Percentiles rank a stretch among this genome's conserved stretches.
phyloP scores from a whole-genome alignment of 805 yeast species.

The Metschnikowia rubicola region DNA sequence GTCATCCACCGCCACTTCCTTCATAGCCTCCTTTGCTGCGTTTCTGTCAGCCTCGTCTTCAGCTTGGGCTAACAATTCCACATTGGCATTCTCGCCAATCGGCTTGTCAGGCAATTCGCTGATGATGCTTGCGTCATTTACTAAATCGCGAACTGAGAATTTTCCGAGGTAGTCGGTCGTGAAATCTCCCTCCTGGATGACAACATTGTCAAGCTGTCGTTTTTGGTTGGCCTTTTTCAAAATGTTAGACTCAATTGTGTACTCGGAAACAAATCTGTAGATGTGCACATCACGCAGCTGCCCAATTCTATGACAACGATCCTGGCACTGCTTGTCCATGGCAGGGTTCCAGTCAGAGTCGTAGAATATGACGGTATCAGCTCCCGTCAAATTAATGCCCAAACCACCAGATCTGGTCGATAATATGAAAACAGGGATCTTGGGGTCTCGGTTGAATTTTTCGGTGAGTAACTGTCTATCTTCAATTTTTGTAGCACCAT shows the following conservation, averaged over 20 bases:
- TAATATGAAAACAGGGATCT: conserved; percentile 84
- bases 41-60: conserved; percentile 90
- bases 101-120: conserved; percentile 41
- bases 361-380: conserved; percentile 96
- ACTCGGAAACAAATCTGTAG: conserved; percentile 92
- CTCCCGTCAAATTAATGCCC: conserved; percentile 96
- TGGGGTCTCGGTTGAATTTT: conserved; percentile 80
- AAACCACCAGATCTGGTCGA: conserved; percentile 98
- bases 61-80: conserved; percentile 77
- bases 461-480: conserved; percentile 95
- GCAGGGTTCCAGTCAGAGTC: conserved; percentile 99
- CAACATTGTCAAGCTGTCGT: conserved; percentile 87
- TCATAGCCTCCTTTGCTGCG: conserved; percentile 88
- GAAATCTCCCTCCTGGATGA: conserved; percentile 96
- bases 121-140: conserved; percentile 55
- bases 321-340: conserved; percentile 99
- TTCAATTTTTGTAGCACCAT: conserved; percentile 96
- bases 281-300: conserved; percentile 98
- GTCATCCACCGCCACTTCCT: conserved; percentile 77
- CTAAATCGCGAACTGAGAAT: conserved; percentile 77
- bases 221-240: conserved; percentile 92
- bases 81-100: conserved; percentile 33
- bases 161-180: conserved; percentile 94
- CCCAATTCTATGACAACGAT: conserved; percentile 98
- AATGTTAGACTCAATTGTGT: conserved; percentile 93